Conservation (phyloP, 148 eudicot genomes). For the Vaccinium vitisidaea region DNA sequence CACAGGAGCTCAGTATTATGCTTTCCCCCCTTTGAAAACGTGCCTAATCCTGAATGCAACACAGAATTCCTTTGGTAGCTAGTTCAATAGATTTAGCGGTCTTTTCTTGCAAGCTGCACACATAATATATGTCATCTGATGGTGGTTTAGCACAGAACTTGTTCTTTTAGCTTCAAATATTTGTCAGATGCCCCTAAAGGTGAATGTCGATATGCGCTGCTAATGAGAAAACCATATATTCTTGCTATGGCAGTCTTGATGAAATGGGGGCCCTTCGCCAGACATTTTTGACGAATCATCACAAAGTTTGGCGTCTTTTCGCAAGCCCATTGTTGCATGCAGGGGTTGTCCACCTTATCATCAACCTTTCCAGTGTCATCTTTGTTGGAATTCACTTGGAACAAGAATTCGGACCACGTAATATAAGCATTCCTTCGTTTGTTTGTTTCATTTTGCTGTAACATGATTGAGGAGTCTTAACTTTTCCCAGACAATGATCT, state of each 20-base stretch:
- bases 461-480: background rate
- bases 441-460: background rate
- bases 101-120: background rate
- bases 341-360: slow-evolving; percentile 61
- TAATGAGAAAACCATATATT: background rate
- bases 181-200: background rate
- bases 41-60: background rate
- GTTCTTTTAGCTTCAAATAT: background rate
- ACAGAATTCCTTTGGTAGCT: background rate
- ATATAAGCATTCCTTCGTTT: background rate
- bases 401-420: slow-evolving; percentile 81
- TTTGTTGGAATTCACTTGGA: slow-evolving; percentile 75
- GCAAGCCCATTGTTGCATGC: slow-evolving; percentile 63
- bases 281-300: slow-evolving; percentile 31
- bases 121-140: background rate
- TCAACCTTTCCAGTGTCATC: slow-evolving; percentile 50
- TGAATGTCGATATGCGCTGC: background rate
- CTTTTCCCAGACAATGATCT: background rate
- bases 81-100: background rate
- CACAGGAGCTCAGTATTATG: background rate
- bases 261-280: slow-evolving; percentile 62
- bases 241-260: slow-evolving; percentile 48
- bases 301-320: slow-evolving; percentile 58
- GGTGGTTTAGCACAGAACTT: background rate
- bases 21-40: background rate